Conservation (phyloP, 345 rosid genomes). For the Salix koriyanagi region DNA sequence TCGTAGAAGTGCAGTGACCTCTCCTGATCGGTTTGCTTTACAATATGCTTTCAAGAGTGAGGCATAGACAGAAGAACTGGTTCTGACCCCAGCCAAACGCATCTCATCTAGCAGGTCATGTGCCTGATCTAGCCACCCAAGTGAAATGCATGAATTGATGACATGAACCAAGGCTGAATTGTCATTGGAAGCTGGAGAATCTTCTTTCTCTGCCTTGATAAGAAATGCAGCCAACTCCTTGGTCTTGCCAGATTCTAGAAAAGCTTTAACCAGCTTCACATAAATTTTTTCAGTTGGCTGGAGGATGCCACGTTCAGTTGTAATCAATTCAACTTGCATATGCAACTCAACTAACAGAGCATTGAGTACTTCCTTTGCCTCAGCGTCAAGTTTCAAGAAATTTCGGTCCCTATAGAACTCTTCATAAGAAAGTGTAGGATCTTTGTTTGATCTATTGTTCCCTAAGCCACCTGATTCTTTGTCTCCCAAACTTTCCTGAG, state of each 20-base stretch:
- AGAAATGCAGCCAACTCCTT: conserved; percentile 74
- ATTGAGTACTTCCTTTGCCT: conserved; percentile 53
- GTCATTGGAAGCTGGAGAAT: conserved; percentile 62
- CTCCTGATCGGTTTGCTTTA: conserved; percentile 54
- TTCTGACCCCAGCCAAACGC: conserved; percentile 68
- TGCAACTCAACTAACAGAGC: conserved; percentile 51
- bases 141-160: conserved; percentile 69
- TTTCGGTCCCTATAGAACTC: conserved; percentile 55
- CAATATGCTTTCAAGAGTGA: conserved; percentile 77
- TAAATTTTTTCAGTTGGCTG: conserved; percentile 71
- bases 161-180: conserved; percentile 60
- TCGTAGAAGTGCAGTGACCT: conserved; percentile 57
- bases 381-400: conserved; percentile 54
- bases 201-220: conserved; percentile 65
- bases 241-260: conserved; percentile 63
- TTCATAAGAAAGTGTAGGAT: conserved; percentile 37
- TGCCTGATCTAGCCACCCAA: conserved; percentile 86
- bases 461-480: conserved; percentile 17
- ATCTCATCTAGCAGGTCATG: conserved; percentile 94
- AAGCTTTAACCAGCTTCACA: conserved; percentile 75
- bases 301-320: conserved; percentile 68
- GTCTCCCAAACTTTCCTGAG: conserved; percentile 20
- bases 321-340: conserved; percentile 54
- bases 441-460: conserved; percentile 6
- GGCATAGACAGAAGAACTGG: conserved; percentile 59